Conservation (phyloP, 495 filamentous ascomycete species). For the Penicillium angulare region DNA sequence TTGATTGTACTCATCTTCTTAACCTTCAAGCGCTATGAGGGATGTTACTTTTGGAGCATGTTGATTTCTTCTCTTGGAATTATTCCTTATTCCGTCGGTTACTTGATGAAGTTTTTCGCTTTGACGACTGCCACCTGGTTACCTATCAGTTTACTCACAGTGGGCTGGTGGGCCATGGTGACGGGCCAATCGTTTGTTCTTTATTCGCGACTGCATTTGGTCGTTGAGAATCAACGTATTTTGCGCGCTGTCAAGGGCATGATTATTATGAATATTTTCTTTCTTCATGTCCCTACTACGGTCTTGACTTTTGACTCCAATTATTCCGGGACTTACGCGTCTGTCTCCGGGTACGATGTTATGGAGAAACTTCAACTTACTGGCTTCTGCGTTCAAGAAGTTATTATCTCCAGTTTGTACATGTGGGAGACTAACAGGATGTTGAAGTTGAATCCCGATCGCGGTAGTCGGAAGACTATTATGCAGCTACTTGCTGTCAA, state of each 20-base stretch:
- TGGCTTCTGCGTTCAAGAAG: conserved; percentile 30
- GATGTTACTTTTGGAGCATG: conserved; percentile 46
- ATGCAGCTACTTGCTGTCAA: conserved; percentile 30
- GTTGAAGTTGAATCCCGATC: conserved; percentile 24
- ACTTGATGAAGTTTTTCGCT: conserved; percentile 38
- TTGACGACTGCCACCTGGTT: conserved; percentile 27
- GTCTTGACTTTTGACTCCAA: conserved; percentile 32
- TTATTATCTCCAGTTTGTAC: conserved; percentile 29
- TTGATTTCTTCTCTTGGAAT: conserved; percentile 33
- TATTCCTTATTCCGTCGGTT: conserved; percentile 31
- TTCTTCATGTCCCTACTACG: conserved; percentile 36
- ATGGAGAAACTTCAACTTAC: conserved; percentile 32
- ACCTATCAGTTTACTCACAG: conserved; percentile 29
- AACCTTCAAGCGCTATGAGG: conserved; percentile 37
- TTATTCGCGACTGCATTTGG: conserved; percentile 41
- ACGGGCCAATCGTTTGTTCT: conserved; percentile 42
- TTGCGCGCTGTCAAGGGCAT: conserved; percentile 30
- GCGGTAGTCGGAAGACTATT: conserved; percentile 25
- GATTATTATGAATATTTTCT: conserved; percentile 35
- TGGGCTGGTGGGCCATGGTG: conserved; percentile 43
- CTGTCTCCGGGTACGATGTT: conserved; percentile 24
- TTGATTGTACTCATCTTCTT: conserved; percentile 41
- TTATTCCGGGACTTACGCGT: conserved; percentile 12
- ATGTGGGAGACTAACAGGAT: conserved; percentile 33
- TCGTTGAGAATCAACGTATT: conserved; percentile 25